Conservation (phyloP, 176 grass and related monocot genomes). For the Echinochloa phyllopogon region DNA sequence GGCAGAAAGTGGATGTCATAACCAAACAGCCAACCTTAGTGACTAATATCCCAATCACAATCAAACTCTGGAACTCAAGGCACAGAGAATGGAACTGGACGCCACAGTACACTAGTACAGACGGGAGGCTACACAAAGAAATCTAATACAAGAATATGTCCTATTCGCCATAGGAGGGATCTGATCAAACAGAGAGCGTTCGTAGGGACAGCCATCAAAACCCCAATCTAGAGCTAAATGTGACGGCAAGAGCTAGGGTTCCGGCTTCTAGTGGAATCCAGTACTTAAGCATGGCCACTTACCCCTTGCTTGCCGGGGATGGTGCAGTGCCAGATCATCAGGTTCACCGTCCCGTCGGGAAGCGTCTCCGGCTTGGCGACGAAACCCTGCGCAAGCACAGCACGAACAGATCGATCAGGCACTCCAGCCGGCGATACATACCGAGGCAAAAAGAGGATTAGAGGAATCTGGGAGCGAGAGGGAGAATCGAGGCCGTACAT, state of each 20-base stretch:
- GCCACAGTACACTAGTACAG: no score
- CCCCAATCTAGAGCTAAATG: neutral
- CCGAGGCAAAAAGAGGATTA: neutral
- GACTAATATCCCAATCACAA: neutral
- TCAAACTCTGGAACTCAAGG: neutral
- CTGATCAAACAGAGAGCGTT: neutral
- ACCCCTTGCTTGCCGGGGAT: slow-evolving; percentile 98
- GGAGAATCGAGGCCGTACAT: slow-evolving; percentile 50
- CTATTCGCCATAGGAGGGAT: neutral
- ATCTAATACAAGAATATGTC: neutral
- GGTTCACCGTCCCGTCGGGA: slow-evolving; percentile 74
- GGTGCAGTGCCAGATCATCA: slow-evolving; percentile 92
- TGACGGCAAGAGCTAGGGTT: neutral
- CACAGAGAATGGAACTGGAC: neutral
- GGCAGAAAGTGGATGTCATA: neutral
- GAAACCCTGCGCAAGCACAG: slow-evolving; percentile 61
- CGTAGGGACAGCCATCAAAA: neutral
- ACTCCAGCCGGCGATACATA: neutral
- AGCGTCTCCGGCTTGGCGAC: slow-evolving; percentile 89
- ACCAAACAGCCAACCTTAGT: no score
- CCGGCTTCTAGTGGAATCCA: fast-evolving
- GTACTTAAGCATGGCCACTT: neutral
- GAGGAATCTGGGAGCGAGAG: neutral
- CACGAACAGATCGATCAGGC: slow-evolving; percentile 48
- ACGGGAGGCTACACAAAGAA: neutral